These are phyloP conservation scores for Hortaea sp. DNA, from an alignment of 2,329 filamentous ascomycete species.

Conservation along the genomic window DNA sequence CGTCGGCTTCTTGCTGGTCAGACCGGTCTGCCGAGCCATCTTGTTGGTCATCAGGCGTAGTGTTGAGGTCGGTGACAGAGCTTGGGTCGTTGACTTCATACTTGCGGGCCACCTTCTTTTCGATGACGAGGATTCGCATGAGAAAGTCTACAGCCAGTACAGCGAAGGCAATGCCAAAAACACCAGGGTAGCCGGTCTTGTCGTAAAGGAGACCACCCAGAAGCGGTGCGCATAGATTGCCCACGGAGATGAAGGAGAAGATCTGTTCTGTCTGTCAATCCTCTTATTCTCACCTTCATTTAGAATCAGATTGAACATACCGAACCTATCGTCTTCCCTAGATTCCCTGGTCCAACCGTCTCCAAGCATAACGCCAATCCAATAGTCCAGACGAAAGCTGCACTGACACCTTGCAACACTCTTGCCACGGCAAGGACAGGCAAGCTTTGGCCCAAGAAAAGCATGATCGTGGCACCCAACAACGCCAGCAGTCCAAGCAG, in stretches of 20 bases:
- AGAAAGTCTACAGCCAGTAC: slow-evolving; percentile 49
- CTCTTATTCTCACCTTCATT: background rate
- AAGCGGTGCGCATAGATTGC: slow-evolving; percentile 47
- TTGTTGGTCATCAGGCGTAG: slow-evolving; percentile 8
- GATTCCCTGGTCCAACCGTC: slow-evolving; percentile 45
- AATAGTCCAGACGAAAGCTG: slow-evolving; percentile 50
- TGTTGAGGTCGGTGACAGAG: slow-evolving; percentile 10
- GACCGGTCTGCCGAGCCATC: slow-evolving; percentile 9
- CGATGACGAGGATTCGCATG: slow-evolving; percentile 51
- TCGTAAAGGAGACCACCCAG: slow-evolving; percentile 52
- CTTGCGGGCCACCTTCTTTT: slow-evolving; percentile 47
- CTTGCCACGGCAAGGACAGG: slow-evolving; percentile 42
- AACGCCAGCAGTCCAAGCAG: slow-evolving; percentile 45
- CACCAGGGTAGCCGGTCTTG: slow-evolving; percentile 47
- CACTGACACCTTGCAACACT: slow-evolving; percentile 48
- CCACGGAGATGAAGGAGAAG: slow-evolving; percentile 50
- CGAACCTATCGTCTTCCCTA: slow-evolving; percentile 53
- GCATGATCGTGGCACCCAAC: slow-evolving; percentile 44
- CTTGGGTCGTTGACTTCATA: slow-evolving; percentile 28
- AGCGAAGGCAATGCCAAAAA: slow-evolving; percentile 47
- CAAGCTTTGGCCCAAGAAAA: slow-evolving; percentile 42
- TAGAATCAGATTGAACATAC: slow-evolving; percentile 22
- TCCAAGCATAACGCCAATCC: slow-evolving; percentile 50
- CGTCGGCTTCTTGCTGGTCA: slow-evolving; percentile 14
- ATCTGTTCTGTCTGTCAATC: slow-evolving; percentile 26